Evolutionary conservation across 331 rosid species (phyloP).

Genomic region (Quercus tomentella): DNA sequence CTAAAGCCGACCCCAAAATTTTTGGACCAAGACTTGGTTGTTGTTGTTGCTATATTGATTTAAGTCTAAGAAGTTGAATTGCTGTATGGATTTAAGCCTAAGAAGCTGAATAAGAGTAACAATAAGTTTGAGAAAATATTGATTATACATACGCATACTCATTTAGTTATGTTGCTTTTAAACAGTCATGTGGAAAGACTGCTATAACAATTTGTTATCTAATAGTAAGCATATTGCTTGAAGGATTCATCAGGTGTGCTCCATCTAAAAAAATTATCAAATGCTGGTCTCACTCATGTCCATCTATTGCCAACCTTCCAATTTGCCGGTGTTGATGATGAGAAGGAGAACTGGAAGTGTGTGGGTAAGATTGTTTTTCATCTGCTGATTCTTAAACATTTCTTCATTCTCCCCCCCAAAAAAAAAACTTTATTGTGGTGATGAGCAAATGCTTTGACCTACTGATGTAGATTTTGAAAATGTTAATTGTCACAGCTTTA

Average conservation of each 20-base stretch:
- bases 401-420: not conserved
- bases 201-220: constrained; percentile 1
- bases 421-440: not conserved
- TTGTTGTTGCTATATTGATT: not conserved
- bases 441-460: not conserved
- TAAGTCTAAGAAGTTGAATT: not conserved
- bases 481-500: not conserved
- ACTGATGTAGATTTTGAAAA: not conserved
- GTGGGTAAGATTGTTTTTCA: constrained; percentile 50
- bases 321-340: constrained; percentile 87
- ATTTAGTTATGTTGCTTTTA: not conserved
- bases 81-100: not conserved
- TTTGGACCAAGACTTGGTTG: no score
- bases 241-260: constrained; percentile 75
- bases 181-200: constrained; percentile 9
- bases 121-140: not conserved
- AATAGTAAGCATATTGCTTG: constrained; percentile 31
- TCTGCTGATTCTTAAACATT: constrained; percentile 4
- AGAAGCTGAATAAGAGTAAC: not conserved
- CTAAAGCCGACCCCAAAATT: no score
- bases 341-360: constrained; percentile 72
- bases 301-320: constrained; percentile 92
- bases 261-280: constrained; percentile 80
- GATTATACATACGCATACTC: not conserved
- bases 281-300: constrained; percentile 81